A percentile compares a stretch with the other conserved stretches of the same genome.
Conservation (phyloP, 2,329 filamentous ascomycete genomes). For the Diaporthe citriasiana region DNA sequence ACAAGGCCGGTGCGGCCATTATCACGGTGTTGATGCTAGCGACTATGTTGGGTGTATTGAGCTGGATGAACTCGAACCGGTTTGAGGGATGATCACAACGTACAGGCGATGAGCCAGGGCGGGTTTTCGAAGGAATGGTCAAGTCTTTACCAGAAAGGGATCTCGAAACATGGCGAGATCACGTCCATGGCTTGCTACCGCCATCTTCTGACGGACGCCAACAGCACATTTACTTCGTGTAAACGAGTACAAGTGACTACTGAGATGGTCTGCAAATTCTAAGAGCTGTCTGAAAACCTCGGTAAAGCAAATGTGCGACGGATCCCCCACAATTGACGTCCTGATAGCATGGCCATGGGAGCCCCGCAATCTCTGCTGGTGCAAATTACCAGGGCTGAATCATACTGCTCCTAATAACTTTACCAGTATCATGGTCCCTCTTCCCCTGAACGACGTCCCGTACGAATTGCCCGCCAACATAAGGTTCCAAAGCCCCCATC, state of each 20-base stretch:
- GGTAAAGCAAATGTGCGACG: neutral
- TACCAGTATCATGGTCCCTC: conserved; percentile 37
- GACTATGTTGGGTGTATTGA: conserved; percentile 51
- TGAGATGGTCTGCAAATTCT: neutral
- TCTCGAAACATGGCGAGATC: neutral
- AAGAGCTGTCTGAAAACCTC: neutral
- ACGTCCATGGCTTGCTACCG: neutral
- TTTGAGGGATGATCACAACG: conserved; percentile 7
- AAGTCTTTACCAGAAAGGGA: neutral
- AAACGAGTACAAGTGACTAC: neutral
- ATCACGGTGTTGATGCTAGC: conserved; percentile 55
- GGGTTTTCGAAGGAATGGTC: neutral
- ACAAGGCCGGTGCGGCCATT: conserved; percentile 58
- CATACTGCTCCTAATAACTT: conserved; percentile 26
- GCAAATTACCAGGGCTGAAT: conserved; percentile 28
- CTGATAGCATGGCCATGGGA: too few species aligned
- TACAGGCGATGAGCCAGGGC: neutral
- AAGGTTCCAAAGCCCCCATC: conserved; percentile 53
- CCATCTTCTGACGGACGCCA: neutral
- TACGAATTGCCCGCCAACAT: conserved; percentile 56
- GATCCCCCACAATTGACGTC: too few species aligned
- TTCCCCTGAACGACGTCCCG: conserved; percentile 49
- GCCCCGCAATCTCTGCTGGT: neutral
- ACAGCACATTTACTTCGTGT: neutral
- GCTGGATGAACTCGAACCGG: conserved; percentile 53